Base-by-base conservation (phyloP, 2,329 filamentous ascomycete genomes). In the Tolypocladium nubicola region DNA sequence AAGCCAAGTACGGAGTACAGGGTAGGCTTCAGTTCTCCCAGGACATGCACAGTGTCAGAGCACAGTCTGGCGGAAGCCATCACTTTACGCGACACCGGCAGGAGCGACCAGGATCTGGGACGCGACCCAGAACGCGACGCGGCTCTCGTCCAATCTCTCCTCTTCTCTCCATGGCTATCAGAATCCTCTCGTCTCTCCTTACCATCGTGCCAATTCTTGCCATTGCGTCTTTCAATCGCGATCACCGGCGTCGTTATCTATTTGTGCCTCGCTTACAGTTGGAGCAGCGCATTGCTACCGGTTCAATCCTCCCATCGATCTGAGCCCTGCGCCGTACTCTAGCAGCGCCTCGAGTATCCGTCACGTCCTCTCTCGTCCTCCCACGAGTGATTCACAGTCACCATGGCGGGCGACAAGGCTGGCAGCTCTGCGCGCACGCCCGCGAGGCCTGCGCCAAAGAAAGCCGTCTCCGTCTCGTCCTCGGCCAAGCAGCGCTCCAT, bases 401-500 rank as follows among this genome's bases (percentile, higher is more conserved):
- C 54, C 56, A 72, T 72, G 70, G 65, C 66, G 16, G 64, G 62
- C 57, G 67, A 71, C 52, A 66, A 64, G 58, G 49, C 63, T 53
- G 57, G 61, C 53, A 55, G 56, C 53, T 59, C 60, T 57, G 68
- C 68, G 49, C 67, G 69, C 57, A 73, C 71, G 57, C 71, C 71
- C 30, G 69, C 70, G 50, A 69, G 67, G 63, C 58, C 66, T 3
- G 16, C 45, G 30, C 59, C 65, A 45, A 72, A 69, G 56, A 59
- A 64, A 45, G 52, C 66, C 43, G 61, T 62, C 11, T 59, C 62
- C 9, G 50, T 63, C 40, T 64, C 71, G 23, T 71, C 71, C 13
- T 69, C 70, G 19, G 61, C 64, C 53, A 76, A 75, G 60, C 75
- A 77, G 59, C 70, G 70, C 55, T 75, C 73, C 47, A 76, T 77